Conservation (phyloP, 495 filamentous ascomycete genomes). For the Penicillium angulare region DNA sequence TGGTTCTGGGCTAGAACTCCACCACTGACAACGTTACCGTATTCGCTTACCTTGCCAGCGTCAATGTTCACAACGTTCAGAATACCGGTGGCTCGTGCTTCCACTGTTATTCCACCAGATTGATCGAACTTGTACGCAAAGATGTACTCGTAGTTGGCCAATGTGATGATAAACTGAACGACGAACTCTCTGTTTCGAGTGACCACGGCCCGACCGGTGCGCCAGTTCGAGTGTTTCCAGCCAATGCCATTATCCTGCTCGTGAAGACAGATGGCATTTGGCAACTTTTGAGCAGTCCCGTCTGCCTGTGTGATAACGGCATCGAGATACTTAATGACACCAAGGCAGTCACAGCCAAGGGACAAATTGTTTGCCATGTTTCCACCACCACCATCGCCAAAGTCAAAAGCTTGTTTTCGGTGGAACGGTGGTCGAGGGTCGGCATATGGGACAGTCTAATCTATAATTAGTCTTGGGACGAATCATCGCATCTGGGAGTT, state of each 20-base stretch:
- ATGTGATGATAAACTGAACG: constrained; percentile 75
- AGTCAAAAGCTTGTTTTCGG: constrained; percentile 70
- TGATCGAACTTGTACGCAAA: constrained; percentile 88
- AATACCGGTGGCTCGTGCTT: constrained; percentile 85
- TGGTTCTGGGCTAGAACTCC: constrained; percentile 81
- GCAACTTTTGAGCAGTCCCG: constrained; percentile 52
- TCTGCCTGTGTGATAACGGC: constrained; percentile 54
- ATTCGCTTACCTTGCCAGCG: constrained; percentile 53
- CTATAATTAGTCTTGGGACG: not conserved
- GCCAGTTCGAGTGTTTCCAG: constrained; percentile 73
- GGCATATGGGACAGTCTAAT: constrained; percentile 60
- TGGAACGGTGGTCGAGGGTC: constrained; percentile 69
- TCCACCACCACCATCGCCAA: constrained; percentile 68
- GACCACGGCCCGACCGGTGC: constrained; percentile 62
- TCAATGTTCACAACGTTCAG: constrained; percentile 87
- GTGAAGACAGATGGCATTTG: constrained; percentile 68
- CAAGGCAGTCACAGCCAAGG: constrained; percentile 68
- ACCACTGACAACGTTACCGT: constrained; percentile 84
- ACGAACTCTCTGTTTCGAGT: constrained; percentile 61
- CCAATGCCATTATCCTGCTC: constrained; percentile 70
- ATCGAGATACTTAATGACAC: constrained; percentile 66
- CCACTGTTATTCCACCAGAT: constrained; percentile 76
- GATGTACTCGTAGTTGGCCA: constrained; percentile 86
- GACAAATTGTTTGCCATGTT: constrained; percentile 68
- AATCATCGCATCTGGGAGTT: not conserved